A percentile compares a stretch with the other conserved stretches of the same genome.
phyloP scores from a whole-genome alignment of 148 eudicot species.

The Tetragonia tetragonoides region DNA sequence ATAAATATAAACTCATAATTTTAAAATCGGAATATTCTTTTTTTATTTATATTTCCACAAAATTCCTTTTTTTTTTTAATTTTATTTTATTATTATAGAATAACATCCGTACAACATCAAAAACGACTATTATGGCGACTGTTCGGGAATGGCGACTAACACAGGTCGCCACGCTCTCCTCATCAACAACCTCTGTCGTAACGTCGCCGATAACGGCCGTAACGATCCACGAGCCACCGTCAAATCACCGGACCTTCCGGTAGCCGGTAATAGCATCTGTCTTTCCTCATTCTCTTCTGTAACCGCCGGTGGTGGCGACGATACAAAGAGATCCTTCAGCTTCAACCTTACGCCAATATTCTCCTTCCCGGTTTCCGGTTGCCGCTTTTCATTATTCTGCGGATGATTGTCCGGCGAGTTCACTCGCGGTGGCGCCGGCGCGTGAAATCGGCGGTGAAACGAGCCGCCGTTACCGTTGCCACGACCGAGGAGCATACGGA shows the following conservation, averaged over 20 bases:
- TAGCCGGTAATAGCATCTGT: conserved; percentile 23
- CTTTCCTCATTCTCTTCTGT: conserved; percentile 26
- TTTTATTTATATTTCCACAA: conserved; percentile 20
- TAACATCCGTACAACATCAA: conserved; percentile 25
- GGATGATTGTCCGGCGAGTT: conserved; percentile 25
- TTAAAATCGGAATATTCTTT: too few species aligned
- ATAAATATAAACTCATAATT: not conserved
- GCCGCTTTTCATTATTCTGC: not conserved
- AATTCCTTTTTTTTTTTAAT: conserved; percentile 1
- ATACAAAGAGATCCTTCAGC: conserved; percentile 72
- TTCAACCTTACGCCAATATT: conserved; percentile 41
- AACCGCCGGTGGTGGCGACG: conserved; percentile 50
- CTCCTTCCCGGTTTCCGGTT: conserved; percentile 19
- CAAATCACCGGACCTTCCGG: conserved; percentile 12
- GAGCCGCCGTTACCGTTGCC: conserved; percentile 17
- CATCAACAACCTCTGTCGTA: conserved; percentile 71
- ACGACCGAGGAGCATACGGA: conserved; percentile 78
- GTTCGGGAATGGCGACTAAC: conserved; percentile 76
- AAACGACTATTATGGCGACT: conserved; percentile 19
- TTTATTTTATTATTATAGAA: not conserved
- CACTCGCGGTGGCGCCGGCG: conserved; percentile 19
- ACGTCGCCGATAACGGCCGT: conserved; percentile 68
- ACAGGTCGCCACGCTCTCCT: conserved; percentile 87
- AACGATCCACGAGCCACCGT: conserved; percentile 26
- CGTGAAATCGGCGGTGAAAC: conserved; percentile 32